These are phyloP conservation scores for Larix kaempferi DNA, from an alignment of 75 land plant species.

Conservation along the genomic window DNA sequence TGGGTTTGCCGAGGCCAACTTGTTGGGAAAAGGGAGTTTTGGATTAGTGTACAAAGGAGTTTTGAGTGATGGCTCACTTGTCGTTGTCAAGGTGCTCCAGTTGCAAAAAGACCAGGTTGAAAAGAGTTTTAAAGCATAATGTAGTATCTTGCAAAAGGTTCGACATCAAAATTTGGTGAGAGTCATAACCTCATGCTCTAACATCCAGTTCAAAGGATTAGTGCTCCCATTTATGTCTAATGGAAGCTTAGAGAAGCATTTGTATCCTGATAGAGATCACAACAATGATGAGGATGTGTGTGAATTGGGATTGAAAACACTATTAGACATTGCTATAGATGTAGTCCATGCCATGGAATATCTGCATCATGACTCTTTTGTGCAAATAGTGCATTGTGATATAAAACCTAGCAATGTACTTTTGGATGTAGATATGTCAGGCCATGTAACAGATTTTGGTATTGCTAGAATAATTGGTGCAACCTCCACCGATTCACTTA, in stretches of 20 bases:
- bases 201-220: background rate
- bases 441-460: conserved; percentile 7
- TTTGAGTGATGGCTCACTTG: conserved; percentile 4
- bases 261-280: background rate
- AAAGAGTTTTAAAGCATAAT: background rate
- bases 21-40: conserved; percentile 9
- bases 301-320: background rate
- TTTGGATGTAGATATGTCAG: conserved; percentile 3
- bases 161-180: background rate
- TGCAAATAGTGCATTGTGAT: background rate
- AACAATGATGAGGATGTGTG: background rate
- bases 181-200: background rate
- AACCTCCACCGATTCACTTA: background rate
- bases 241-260: conserved; percentile 4
- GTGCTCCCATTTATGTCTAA: background rate
- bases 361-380: too few relatives aligned
- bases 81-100: conserved; percentile 10
- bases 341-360: too few relatives aligned
- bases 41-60: conserved; percentile 14
- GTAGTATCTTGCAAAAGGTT: background rate
- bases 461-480: conserved; percentile 8
- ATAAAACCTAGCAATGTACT: conserved; percentile 11
- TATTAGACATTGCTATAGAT: too few relatives aligned
- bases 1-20: background rate
- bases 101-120: background rate